Evolutionary conservation across 768 basidiomycete species (phyloP), one percentile per base, ranked within the genome.

Genomic region (Exsudoporus frostii): DNA sequence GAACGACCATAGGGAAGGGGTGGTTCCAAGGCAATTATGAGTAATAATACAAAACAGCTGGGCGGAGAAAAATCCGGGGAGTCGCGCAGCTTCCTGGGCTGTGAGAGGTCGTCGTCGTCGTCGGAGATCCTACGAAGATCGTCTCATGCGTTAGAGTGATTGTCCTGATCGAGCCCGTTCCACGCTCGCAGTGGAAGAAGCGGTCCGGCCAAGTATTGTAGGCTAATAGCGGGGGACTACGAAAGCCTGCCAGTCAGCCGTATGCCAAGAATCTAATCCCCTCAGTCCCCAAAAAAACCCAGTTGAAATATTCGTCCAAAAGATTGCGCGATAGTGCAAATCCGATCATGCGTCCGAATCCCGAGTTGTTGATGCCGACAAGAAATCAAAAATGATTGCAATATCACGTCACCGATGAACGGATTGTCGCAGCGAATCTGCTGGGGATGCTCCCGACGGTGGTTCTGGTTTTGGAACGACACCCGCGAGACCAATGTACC

Each of bases 401-500:
- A 32, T 38, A 51, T 41, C 51, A 50, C 33, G 46, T 69, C 58
- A 69, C 67, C 67, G 67, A 39, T 69, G 69, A 32, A 67, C 57
- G 29, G 67, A 69, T 50, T 71, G 67, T 63, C 67, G 68, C 27
- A 63, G 57, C 13, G 69, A 59, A 43, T 69, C 67, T 41, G 62
- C 54, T 20, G 68, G 65, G 20, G 67, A 69, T 39, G 65, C 58
- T 45, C 67, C 65, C 20, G 67, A 60, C 2, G 62, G 64, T 20
- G 72, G 70, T 48, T 81, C 81, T 7, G 85, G 84, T 62, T 86
- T 86, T 14, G 81, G 84, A 32, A 90, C 80, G n/a, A 85, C 82
- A 17, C 88, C 88, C 19, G 83, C 79, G 17, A 88, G 68, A 29
- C 89, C 87, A 52, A 73, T 75, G 72, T 91, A 92, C 11, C 85